Conservation (phyloP, 1,284 basidiomycete species). For the Ustilago crameri region DNA sequence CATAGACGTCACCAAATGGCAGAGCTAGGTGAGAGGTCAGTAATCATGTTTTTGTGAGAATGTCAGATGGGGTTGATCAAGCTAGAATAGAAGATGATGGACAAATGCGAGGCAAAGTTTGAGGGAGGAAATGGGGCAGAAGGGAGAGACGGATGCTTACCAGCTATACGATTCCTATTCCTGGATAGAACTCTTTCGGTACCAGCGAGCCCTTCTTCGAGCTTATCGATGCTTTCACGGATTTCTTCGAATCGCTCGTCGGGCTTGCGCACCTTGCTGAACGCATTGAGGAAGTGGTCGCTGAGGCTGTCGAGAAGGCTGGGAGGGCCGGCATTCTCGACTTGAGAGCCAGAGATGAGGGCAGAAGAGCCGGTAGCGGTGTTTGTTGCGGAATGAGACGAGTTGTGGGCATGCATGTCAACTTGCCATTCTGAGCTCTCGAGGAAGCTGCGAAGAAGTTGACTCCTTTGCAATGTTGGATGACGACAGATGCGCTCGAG, state of each 20-base stretch:
- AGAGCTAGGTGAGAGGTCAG: slow-evolving; percentile 51
- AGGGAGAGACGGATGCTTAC: slow-evolving; percentile 73
- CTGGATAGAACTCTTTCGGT: slow-evolving; percentile 73
- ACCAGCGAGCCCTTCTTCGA: slow-evolving; percentile 85
- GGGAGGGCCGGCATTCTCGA: slow-evolving; percentile 37
- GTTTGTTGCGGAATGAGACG: slow-evolving; percentile 29
- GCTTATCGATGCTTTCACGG: slow-evolving; percentile 89
- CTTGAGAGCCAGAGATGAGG: slow-evolving; percentile 25
- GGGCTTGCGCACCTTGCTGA: slow-evolving; percentile 92
- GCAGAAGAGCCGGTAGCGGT: slow-evolving; percentile 13
- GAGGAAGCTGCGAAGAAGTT: slow-evolving; percentile 88
- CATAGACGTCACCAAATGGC: slow-evolving; percentile 59
- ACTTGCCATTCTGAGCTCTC: slow-evolving; percentile 91
- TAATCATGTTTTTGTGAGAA: background rate
- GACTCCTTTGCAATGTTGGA: slow-evolving; percentile 91
- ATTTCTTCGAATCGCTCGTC: slow-evolving; percentile 94
- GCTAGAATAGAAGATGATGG: background rate
- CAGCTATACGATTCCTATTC: slow-evolving; percentile 70
- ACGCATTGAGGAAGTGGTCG: slow-evolving; percentile 93
- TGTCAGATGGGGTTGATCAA: slow-evolving; percentile 4
- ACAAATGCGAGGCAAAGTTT: background rate
- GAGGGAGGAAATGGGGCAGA: background rate
- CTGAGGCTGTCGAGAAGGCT: slow-evolving; percentile 80
- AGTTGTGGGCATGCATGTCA: slow-evolving; percentile 66
- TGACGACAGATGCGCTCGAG: slow-evolving; percentile 88